phyloP scores from a whole-genome alignment of 768 basidiomycete genomes.

The Calocybe cyanea region DNA sequence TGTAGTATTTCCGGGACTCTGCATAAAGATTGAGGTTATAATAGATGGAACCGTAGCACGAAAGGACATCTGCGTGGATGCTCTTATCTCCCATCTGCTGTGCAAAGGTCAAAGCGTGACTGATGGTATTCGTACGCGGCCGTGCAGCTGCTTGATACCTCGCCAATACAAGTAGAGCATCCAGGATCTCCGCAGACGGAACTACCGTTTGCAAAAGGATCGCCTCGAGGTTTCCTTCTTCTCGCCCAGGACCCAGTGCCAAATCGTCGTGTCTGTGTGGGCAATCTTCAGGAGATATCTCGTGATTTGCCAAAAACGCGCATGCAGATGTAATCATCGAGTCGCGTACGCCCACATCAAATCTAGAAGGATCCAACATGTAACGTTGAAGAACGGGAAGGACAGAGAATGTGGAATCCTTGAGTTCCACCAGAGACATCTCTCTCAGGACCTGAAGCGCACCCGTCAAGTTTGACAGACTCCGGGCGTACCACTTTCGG shows the following conservation, averaged over 20 bases:
- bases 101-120: conserved; percentile 5
- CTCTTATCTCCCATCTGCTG: neutral
- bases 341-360: neutral
- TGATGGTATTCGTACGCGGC: conserved; percentile 15
- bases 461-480: neutral
- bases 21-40: neutral
- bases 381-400: conserved; percentile 19
- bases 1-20: neutral
- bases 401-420: conserved; percentile 8
- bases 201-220: conserved; percentile 13
- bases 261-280: conserved; percentile 4
- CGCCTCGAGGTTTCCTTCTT: neutral
- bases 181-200: neutral
- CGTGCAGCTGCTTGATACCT: conserved; percentile 14
- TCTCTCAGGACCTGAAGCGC: too few relatives aligned
- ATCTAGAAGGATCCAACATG: conserved; percentile 11
- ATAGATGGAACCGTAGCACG: neutral
- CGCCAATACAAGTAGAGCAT: conserved; percentile 11
- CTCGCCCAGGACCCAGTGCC: too few relatives aligned
- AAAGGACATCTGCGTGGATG: neutral
- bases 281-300: conserved; percentile 7
- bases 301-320: conserved; percentile 11
- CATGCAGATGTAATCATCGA: conserved; percentile 13
- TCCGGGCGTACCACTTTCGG: conserved; percentile 6
- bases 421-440: conserved; percentile 2